A percentile compares a stretch with the other conserved stretches of the same genome.
These are phyloP conservation scores for Neonothopanus nambi DNA, from an alignment of 1,284 basidiomycete species.

Conservation along the genomic window DNA sequence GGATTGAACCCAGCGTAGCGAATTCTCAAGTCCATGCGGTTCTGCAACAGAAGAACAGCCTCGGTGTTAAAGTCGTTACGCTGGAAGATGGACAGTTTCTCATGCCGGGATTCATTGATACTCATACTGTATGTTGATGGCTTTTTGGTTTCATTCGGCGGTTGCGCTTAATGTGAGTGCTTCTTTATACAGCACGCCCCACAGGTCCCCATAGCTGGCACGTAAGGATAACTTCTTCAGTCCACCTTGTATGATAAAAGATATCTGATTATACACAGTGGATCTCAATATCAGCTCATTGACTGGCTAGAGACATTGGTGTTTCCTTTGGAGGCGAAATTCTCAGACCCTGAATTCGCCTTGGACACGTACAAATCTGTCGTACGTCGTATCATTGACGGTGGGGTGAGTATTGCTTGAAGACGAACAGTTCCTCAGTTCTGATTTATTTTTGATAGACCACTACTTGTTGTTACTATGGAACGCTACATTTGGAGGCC, in stretches of 20 bases:
- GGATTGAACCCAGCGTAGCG: constrained; percentile 60
- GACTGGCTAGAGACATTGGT: constrained; percentile 89
- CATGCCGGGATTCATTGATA: constrained; percentile 88
- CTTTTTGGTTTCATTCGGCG: constrained; percentile 19
- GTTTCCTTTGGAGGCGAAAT: constrained; percentile 86
- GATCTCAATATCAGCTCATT: constrained; percentile 84
- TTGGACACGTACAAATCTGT: constrained; percentile 69
- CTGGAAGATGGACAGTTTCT: constrained; percentile 76
- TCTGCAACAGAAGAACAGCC: constrained; percentile 42
- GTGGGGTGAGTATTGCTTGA: constrained; percentile 52
- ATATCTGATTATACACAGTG: constrained; percentile 33
- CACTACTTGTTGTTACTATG: constrained; percentile 93
- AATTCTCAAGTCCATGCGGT: constrained; percentile 40
- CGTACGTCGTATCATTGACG: constrained; percentile 76
- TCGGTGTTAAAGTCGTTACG: constrained; percentile 35
- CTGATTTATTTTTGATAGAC: constrained; percentile 50
- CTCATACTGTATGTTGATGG: constrained; percentile 69
- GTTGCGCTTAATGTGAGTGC: not conserved
- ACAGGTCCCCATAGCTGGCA: constrained; percentile 83
- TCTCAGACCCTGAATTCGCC: constrained; percentile 73
- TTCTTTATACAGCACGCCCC: constrained; percentile 69
- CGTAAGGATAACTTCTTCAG: constrained; percentile 37
- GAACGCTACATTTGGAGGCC: constrained; percentile 78
- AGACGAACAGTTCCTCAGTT: not conserved
- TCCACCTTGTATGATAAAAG: not conserved